A percentile compares a stretch with the other conserved stretches of the same genome.
phyloP scores from a whole-genome alignment of 2,329 filamentous ascomycete species.

The Lachnellula subtilissima region DNA sequence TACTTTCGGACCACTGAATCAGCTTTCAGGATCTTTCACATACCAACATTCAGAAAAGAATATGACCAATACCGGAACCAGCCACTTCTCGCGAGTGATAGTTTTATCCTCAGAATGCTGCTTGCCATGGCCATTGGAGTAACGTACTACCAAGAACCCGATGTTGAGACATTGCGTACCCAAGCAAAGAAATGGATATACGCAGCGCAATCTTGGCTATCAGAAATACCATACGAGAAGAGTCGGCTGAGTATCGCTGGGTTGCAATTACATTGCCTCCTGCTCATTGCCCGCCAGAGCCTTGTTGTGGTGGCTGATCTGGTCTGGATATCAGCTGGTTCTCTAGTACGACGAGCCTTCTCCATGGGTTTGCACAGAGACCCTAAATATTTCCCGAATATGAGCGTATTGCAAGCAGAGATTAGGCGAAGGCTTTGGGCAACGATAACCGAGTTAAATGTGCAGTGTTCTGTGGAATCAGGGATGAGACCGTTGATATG shows the following conservation, averaged over 20 bases:
- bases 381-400: conserved; percentile 42
- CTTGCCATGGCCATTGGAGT: conserved; percentile 19
- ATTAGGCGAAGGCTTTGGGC: conserved; percentile 52
- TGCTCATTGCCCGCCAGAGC: conserved; percentile 45
- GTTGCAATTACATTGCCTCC: conserved; percentile 48
- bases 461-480: conserved; percentile 46
- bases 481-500: conserved; percentile 44
- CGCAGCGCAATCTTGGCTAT: conserved; percentile 9
- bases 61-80: conserved; percentile 38
- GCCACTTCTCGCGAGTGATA: conserved; percentile 1
- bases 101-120: conserved; percentile 12
- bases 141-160: conserved; percentile 4
- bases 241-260: conserved; percentile 41
- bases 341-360: conserved; percentile 48
- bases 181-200: conserved; percentile 11
- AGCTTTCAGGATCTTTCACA: conserved; percentile 41
- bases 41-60: conserved; percentile 40
- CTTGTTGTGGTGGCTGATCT: conserved; percentile 45
- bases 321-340: conserved; percentile 45
- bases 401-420: conserved; percentile 22
- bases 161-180: neutral
- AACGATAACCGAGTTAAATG: conserved; percentile 46
- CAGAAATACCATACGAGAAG: conserved; percentile 36
- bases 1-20: conserved; percentile 36
- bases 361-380: conserved; percentile 54